Evolutionary conservation across 768 basidiomycete genomes (phyloP), one percentile per base, ranked within the genome.

Genomic region (Phaeolepiota aurea): DNA sequence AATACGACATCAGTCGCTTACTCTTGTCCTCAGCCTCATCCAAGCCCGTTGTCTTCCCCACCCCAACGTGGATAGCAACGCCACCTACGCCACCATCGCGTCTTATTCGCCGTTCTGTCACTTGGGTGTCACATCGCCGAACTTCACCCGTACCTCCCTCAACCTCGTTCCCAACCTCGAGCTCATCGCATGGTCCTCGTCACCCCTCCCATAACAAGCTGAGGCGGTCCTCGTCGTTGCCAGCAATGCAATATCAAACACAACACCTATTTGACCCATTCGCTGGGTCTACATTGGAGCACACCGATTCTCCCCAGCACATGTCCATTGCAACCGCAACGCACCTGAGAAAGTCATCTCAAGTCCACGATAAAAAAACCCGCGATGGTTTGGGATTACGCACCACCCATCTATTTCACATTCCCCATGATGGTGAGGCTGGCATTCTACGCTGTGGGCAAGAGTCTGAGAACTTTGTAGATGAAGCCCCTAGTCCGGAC

Each of bases 31-130:
- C 37, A n/a, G 25, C 15, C n/a, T n/a, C 28, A 31, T 9, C 9
- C 10, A 9, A 7, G n/a, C 40, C 45, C 7, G 50, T 51, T 16
- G 48, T 55, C 18, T 46, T 54, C 30, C 48, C 58, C 23, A 57
- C 71, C 2, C 75, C 76, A 32, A 74, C 68, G 37, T 77, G 77
- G 76, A 73, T 69, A 32, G 70, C 76, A 11, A 75, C 71, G 7
- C 77, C 75, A 19, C 76, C 76, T 19, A 77, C 77, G 9, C 76
- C 77, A 25, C 74, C 74, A 15, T 59, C 66, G 38, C 66, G 63
- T 48, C 50, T 57, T 44, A 43, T 63, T 43, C 68, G 64, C 37
- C 61, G 63, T 40, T 63, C 63, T 2, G 55, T 62, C 38, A 59
- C 62, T 38, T 56, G 55, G 41, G 50, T 58, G 42, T 57, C 57